Base-by-base conservation (phyloP, 2,329 filamentous ascomycete genomes). In the Epichloe aotearoae region DNA sequence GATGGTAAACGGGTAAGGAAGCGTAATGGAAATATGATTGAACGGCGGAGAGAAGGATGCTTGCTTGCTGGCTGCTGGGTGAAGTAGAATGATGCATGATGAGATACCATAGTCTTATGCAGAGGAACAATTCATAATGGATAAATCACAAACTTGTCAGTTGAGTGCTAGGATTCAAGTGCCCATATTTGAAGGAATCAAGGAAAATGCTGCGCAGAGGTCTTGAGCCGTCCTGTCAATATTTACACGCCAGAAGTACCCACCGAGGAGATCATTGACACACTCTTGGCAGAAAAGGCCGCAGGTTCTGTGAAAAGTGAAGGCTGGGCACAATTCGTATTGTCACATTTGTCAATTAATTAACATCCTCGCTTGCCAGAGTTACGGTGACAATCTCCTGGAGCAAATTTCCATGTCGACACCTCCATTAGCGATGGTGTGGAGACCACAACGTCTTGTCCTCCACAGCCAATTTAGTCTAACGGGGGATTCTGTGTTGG, bases 81-180 rank as follows among this genome's bases (percentile, higher is more conserved):
- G 50, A 43, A 49, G 47, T 44, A 38, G 3, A 43, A 46, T 45
- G 11, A 52, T 49, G 50, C 51, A 47, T 51, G 46, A 51, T 34
- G 42, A 53, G 49, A 54, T 54, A 54, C 51, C 49, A 54, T 15
- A 8, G 36, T 46, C 26, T 46, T 23, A 39, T 45, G 23, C 14
- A 4, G 20, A 50, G 26, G 26, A 38, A 23, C 5, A 45, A 53
- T 38, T n/a, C 38, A n/a, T 40, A 46, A 46, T 4, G 12, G 5
- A 12, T 10, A 20, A 23, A n/a, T n/a, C 5, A 38, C 14, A 38
- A n/a, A n/a, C 14, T 30, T 30, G n/a, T 15, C 14, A n/a, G n/a
- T 3, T 38, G 36, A 30, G 3, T 26, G 8, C 5, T 26, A 37
- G 12, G 14, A 34, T 47, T 26, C 10, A 11, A 8, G 26, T 33